Percentiles rank a stretch among this genome's conserved stretches.
Conservation (phyloP, 345 rosid genomes). For the Pelargonium nanum region DNA sequence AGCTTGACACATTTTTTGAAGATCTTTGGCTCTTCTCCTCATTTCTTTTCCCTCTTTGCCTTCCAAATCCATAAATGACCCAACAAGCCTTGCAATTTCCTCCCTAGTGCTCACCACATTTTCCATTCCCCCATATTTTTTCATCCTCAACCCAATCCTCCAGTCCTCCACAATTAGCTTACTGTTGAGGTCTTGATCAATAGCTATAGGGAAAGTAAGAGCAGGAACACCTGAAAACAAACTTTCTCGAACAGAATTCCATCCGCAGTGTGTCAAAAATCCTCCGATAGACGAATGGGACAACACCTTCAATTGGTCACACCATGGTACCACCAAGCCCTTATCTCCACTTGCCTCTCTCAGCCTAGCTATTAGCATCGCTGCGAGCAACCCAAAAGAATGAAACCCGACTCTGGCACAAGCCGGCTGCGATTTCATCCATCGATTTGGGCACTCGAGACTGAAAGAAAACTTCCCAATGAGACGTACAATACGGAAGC, state of each 20-base stretch:
- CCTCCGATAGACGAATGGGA: background rate
- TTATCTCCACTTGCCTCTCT: no score
- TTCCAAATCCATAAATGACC: background rate
- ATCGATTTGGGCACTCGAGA: constrained; percentile 26
- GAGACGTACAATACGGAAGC: constrained; percentile 28
- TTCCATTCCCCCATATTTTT: background rate
- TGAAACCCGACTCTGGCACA: constrained; percentile 19
- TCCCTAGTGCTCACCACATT: background rate
- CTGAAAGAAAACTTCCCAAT: constrained; percentile 29
- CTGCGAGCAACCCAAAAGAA: no score
- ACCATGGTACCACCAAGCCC: constrained; percentile 2
- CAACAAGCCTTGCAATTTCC: background rate
- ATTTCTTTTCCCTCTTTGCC: background rate
- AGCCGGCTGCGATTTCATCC: constrained; percentile 28
- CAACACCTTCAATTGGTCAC: constrained; percentile 4
- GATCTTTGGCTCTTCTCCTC: background rate
- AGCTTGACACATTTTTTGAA: background rate
- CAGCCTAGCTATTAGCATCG: no score
- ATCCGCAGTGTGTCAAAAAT: background rate
- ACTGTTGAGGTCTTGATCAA: background rate
- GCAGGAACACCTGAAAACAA: background rate
- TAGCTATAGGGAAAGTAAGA: background rate
- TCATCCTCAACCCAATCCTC: background rate
- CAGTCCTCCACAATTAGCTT: constrained; percentile 1
- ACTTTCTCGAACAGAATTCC: background rate